A percentile compares a stretch with the other conserved stretches of the same genome.
Evolutionary conservation across 768 basidiomycete species (phyloP).

Genomic region (Rhodotorula taiwanensis): DNA sequence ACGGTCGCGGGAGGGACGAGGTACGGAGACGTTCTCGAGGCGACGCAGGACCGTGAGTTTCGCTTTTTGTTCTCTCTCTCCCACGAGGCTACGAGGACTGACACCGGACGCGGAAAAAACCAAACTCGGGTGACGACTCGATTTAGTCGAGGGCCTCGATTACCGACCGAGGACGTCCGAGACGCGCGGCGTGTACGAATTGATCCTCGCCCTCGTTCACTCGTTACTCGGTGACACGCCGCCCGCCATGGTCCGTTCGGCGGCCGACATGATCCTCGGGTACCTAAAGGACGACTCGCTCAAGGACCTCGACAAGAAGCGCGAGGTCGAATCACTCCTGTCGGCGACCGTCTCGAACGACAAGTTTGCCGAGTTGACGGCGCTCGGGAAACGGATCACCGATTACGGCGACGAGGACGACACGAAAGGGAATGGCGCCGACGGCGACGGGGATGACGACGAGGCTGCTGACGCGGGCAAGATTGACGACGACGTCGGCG

Average conservation of each 20-base stretch:
- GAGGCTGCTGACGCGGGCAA: conserved; percentile 76
- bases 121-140: background rate
- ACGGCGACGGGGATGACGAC: conserved; percentile 62
- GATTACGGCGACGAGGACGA: conserved; percentile 66
- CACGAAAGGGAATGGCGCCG: conserved; percentile 59
- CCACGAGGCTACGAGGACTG: background rate
- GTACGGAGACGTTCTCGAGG: conserved; percentile 86
- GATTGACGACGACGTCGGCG: conserved; percentile 94
- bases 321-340: conserved; percentile 75
- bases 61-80: background rate
- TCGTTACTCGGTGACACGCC: conserved; percentile 80
- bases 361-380: conserved; percentile 71
- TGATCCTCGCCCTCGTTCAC: conserved; percentile 77
- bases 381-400: conserved; percentile 85
- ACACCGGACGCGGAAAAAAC: background rate
- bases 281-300: conserved; percentile 70
- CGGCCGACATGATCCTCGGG: conserved; percentile 86
- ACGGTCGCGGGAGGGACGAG: conserved; percentile 52
- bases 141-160: conserved; percentile 79
- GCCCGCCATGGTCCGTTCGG: conserved; percentile 89
- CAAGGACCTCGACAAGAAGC: conserved; percentile 97
- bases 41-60: conserved; percentile 60
- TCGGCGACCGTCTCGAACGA: conserved; percentile 63
- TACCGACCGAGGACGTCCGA: conserved; percentile 91
- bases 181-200: conserved; percentile 88